These are phyloP conservation scores for Raphanus sativus DNA, from an alignment of 345 rosid species.

Conservation along the genomic window DNA sequence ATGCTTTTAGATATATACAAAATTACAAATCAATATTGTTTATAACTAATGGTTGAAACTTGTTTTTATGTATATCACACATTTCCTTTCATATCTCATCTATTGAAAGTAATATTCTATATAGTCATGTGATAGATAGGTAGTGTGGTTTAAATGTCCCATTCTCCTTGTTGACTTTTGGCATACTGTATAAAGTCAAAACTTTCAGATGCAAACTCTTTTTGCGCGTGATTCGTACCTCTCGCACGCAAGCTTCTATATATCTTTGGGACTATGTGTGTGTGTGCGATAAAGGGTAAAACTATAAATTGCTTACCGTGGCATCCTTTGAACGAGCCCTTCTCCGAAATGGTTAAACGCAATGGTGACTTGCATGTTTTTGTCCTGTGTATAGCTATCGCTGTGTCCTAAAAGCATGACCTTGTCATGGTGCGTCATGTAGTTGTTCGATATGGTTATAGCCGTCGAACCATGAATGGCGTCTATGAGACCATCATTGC, in stretches of 20 bases:
- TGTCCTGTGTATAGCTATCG: conserved; percentile 63
- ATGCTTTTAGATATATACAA: no score
- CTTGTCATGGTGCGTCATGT: conserved; percentile 81
- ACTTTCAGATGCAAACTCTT: conserved; percentile 28
- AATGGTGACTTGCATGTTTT: conserved; percentile 71
- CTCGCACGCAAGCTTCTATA: not conserved
- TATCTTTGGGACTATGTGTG: not conserved
- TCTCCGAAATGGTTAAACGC: conserved; percentile 89
- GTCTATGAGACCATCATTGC: conserved; percentile 73
- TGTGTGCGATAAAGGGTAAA: not conserved
- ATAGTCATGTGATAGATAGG: not conserved
- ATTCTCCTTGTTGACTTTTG: conserved; percentile 31
- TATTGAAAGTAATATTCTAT: not conserved
- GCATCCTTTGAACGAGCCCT: conserved; percentile 88
- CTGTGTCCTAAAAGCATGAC: conserved; percentile 80
- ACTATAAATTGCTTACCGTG: conserved; percentile 43
- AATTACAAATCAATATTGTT: not conserved
- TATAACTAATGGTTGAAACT: not conserved
- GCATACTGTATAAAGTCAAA: conserved; percentile 12
- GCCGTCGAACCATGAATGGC: conserved; percentile 80
- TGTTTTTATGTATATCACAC: not conserved
- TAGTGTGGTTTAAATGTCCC: not conserved
- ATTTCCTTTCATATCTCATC: not conserved
- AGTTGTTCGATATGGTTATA: conserved; percentile 76
- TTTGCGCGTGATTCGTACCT: conserved; percentile 7